Evolutionary conservation across 306 rosid genomes (phyloP), one percentile per base, ranked within the genome.

Genomic region (Sicyos edulis): DNA sequence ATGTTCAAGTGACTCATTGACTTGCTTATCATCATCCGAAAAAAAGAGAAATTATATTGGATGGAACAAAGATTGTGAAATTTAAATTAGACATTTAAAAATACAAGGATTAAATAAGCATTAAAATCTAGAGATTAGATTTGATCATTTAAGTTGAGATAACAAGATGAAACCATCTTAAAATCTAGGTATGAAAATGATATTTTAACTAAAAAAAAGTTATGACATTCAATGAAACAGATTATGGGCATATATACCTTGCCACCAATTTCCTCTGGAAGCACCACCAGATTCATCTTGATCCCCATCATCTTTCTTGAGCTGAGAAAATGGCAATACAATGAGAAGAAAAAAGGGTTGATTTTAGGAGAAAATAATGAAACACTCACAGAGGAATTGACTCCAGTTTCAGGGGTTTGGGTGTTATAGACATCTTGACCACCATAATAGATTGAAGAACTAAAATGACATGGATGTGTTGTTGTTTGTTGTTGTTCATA

Each of bases 181-280:
- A 26, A 26, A 26, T 26, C 29, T 26, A 26, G 29, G 29, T 1
- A 26, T 26, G 29, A 26, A 26, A 26, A 26, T 26, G 29, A 1
- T 26, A 26, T 26, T 26, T 26, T 26, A 26, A 26, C 29, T 26
- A 1, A 26, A 26, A 26, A 26, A 1, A 26, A 26, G 49, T 62
- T 62, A 22, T 9, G 22, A 32, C 24, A 15, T 16, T 34, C 15
- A 16, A 62, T 62, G 24, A 62, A 62, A 62, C 50, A 62, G 1
- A 24, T 59, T 10, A 34, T 62, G 7, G 4, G 47, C 69, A 26
- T 26, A 26, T 26, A 49, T 75, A 87, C 97, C 97, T 88, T 89
- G 85, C 97, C 96, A 91, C 97, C 96, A 87, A 71, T 91, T 87
- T 75, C 97, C 97, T 76, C 89, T 84, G 19, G 91, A 86, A 66